These are phyloP conservation scores for Barnettozyma sp. DNA, from an alignment of 805 yeast species.

Conservation along the genomic window DNA sequence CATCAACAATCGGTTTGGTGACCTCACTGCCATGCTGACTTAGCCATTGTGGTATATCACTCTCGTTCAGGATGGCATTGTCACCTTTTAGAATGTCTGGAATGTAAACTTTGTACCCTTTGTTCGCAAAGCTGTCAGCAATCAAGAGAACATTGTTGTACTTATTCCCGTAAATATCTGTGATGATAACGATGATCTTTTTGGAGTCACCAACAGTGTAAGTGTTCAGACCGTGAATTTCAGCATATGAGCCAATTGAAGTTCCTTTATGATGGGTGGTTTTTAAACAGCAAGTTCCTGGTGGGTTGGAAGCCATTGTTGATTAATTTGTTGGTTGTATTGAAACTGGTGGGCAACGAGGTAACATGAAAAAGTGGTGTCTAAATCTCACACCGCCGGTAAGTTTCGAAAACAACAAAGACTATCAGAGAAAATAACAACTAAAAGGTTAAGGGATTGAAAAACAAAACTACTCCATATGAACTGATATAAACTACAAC, in stretches of 20 bases:
- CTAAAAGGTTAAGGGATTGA: too few relatives aligned
- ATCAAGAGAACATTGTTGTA: slow-evolving; percentile 51
- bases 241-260: slow-evolving; percentile 37
- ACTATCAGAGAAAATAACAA: too few relatives aligned
- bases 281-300: slow-evolving; percentile 42
- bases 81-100: slow-evolving; percentile 69
- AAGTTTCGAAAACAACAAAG: too few relatives aligned
- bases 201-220: slow-evolving; percentile 43
- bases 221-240: slow-evolving; percentile 37
- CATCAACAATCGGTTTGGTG: slow-evolving; percentile 42
- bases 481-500: too few relatives aligned
- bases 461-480: too few relatives aligned
- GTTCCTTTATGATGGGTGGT: slow-evolving; percentile 41
- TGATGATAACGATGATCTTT: slow-evolving; percentile 50
- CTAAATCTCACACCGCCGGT: too few relatives aligned
- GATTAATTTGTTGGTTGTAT: not conserved
- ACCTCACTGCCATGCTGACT: slow-evolving; percentile 42
- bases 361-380: too few relatives aligned
- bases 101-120: slow-evolving; percentile 57
- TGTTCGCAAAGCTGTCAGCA: slow-evolving; percentile 58
- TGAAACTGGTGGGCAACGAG: not conserved
- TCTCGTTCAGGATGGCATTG: slow-evolving; percentile 28
- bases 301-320: slow-evolving; percentile 45
- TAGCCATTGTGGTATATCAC: slow-evolving; percentile 41
- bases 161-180: slow-evolving; percentile 65